phyloP scores from a whole-genome alignment of 768 basidiomycete species.

The Lactarius sanguifluus region DNA sequence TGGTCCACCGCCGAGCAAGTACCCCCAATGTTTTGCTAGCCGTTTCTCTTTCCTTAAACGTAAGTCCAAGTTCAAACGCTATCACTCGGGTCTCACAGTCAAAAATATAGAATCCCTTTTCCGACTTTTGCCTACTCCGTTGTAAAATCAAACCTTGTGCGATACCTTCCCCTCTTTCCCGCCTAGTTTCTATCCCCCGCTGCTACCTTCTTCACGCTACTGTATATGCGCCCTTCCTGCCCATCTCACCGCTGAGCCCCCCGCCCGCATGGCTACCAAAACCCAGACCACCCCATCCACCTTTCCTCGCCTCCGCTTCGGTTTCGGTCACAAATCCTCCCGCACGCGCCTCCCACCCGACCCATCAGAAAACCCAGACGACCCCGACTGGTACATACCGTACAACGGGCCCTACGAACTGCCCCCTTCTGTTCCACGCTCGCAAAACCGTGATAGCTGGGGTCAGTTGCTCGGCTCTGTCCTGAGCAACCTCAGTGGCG shows the following conservation, averaged over 20 bases:
- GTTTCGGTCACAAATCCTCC: conserved; percentile 33
- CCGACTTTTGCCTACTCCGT: conserved; percentile 5
- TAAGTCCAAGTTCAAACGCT: neutral
- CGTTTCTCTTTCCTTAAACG: neutral
- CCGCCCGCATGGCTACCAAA: conserved; percentile 40
- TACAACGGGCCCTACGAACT: conserved; percentile 63
- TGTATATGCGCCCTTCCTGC: conserved; percentile 12
- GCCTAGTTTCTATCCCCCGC: neutral
- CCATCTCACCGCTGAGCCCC: conserved; percentile 10
- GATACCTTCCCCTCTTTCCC: conserved; percentile 15
- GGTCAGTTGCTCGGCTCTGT: conserved; percentile 35
- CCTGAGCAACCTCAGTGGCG: conserved; percentile 27
- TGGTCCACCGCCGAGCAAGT: too few relatives aligned
- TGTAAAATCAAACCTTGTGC: conserved; percentile 24
- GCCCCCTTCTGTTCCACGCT: conserved; percentile 5
- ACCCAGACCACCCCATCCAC: conserved; percentile 35
- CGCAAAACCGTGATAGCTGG: conserved; percentile 37
- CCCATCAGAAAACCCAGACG: conserved; percentile 31
- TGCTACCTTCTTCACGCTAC: conserved; percentile 8
- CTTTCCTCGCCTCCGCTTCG: conserved; percentile 42
- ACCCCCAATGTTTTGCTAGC: conserved; percentile 11
- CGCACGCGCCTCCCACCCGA: conserved; percentile 28
- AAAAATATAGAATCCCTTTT: conserved; percentile 9
- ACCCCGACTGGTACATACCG: conserved; percentile 62
- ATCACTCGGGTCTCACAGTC: neutral